A percentile compares a stretch with the other conserved stretches of the same genome.
These are phyloP conservation scores for Saxophila tyrrhenica DNA, from an alignment of 495 filamentous ascomycete species.

Conservation along the genomic window DNA sequence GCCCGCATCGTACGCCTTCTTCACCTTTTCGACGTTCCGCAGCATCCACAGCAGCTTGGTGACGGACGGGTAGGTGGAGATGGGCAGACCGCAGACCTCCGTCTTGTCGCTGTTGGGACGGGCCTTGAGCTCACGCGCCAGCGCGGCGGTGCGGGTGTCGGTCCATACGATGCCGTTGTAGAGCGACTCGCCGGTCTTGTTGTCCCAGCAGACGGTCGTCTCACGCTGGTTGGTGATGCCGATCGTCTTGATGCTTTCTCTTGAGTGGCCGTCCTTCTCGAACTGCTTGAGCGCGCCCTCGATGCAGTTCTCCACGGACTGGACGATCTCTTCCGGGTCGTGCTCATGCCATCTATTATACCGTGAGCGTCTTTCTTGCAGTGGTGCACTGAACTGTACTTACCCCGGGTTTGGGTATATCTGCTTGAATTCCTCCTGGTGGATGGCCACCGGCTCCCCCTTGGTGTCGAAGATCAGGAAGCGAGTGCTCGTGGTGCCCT, in stretches of 20 bases:
- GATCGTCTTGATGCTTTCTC: slow-evolving; percentile 66
- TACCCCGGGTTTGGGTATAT: slow-evolving; percentile 84
- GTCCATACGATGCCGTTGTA: slow-evolving; percentile 92
- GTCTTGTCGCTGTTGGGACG: slow-evolving; percentile 52
- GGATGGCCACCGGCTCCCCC: slow-evolving; percentile 69
- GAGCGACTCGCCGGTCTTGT: slow-evolving; percentile 69
- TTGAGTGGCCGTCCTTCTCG: slow-evolving; percentile 45
- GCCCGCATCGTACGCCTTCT: slow-evolving; percentile 65
- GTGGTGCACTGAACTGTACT: slow-evolving; percentile 22
- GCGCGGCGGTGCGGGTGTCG: slow-evolving; percentile 67
- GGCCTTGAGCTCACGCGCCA: slow-evolving; percentile 73
- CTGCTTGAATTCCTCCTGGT: slow-evolving; percentile 87
- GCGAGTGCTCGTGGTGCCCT: slow-evolving; percentile 85
- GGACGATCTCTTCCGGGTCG: slow-evolving; percentile 68
- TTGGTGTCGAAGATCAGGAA: slow-evolving; percentile 83
- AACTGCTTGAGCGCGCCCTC: slow-evolving; percentile 31
- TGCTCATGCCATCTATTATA: slow-evolving; percentile 81
- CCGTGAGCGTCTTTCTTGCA: not conserved
- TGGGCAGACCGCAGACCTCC: slow-evolving; percentile 71
- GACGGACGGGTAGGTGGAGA: slow-evolving; percentile 89
- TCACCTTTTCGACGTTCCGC: slow-evolving; percentile 58
- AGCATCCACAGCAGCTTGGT: slow-evolving; percentile 84
- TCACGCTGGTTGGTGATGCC: slow-evolving; percentile 94
- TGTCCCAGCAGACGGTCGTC: slow-evolving; percentile 87
- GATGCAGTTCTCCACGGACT: slow-evolving; percentile 70